Evolutionary conservation across 441 rosid genomes (phyloP).

Genomic region (Kokia cookei): DNA sequence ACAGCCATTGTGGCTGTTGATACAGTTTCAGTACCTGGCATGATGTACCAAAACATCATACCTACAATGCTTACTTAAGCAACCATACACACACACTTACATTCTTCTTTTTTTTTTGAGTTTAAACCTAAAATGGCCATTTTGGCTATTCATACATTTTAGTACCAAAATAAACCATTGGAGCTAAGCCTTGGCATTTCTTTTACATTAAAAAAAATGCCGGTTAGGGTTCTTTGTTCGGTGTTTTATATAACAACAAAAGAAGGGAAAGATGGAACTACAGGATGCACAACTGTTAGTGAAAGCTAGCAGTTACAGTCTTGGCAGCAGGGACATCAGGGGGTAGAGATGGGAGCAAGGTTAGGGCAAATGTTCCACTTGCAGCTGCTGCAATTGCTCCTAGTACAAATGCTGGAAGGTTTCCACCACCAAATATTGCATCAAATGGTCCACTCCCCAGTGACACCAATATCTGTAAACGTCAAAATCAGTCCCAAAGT

Average conservation of each 20-base stretch:
- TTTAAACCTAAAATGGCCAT: background rate
- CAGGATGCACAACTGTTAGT: constrained; percentile 18
- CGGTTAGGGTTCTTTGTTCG: background rate
- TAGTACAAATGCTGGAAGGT: constrained; percentile 44
- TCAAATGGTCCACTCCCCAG: constrained; percentile 43
- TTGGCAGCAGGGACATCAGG: constrained; percentile 30
- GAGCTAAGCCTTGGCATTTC: constrained; percentile 7
- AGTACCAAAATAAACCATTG: background rate
- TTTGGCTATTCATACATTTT: background rate
- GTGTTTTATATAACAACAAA: background rate
- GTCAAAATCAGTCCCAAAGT: background rate
- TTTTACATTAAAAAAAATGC: background rate
- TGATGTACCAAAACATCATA: background rate
- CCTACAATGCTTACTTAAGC: background rate
- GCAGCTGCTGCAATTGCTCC: constrained; percentile 60
- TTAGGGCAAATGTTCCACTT: constrained; percentile 57
- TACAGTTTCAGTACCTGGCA: background rate
- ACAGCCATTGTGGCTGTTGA: background rate
- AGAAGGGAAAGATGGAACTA: background rate
- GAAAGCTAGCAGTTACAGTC: constrained; percentile 27
- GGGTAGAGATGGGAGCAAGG: constrained; percentile 69
- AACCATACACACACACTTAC: background rate
- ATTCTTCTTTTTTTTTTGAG: background rate
- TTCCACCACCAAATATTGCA: constrained; percentile 41
- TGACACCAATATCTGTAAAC: constrained; percentile 28